Evolutionary conservation across 176 grass and related monocot genomes (phyloP), one percentile per base, ranked within the genome.

Genomic region (Ensete glaucum): DNA sequence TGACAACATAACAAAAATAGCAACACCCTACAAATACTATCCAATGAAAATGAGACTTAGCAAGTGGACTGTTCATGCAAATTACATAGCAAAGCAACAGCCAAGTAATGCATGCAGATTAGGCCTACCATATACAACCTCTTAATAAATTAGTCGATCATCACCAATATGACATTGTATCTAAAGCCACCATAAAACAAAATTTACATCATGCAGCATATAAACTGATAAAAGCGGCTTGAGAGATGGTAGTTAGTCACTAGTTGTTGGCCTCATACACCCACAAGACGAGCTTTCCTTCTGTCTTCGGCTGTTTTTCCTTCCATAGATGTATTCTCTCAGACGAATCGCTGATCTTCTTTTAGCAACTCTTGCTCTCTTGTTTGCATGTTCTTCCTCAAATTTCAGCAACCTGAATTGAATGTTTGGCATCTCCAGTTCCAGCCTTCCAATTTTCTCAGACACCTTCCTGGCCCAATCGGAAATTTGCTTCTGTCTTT

Each of bases 321-420:
- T 88, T 1, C 90, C 91, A 76, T 94, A 91, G 3, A 94, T 86
- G 75, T 91, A 99, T 74, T 99, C 95, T 64, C 87, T 84, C 15
- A 99, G 83, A 77, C 79, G 88, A 62, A 99, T 82, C 73, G 85
- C 88, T 1, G 90, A 85, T 25, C 80, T 84, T 6, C 80, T 83
- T 77, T 78, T 83, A 73, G 76, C 78, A 7, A 69, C 81, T 78
- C 72, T 81, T 15, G 79, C 70, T 7, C 88, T 87, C 53, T 80
- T 65, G 62, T 80, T 87, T 64, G 72, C 78, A 9, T 81, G 76
- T 60, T 91, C 90, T 73, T 90, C 95, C 75, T 94, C 90, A 26
- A 91, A 79, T 70, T 87, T 89, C 51, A 99, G 83, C 83, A 94
- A 69, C 1, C 63, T 84, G 57, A 87, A 80, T 73, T 99, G 90